phyloP scores from a whole-genome alignment of 2,329 filamentous ascomycete species.

The Magnaporthiopsis rhizophila region DNA sequence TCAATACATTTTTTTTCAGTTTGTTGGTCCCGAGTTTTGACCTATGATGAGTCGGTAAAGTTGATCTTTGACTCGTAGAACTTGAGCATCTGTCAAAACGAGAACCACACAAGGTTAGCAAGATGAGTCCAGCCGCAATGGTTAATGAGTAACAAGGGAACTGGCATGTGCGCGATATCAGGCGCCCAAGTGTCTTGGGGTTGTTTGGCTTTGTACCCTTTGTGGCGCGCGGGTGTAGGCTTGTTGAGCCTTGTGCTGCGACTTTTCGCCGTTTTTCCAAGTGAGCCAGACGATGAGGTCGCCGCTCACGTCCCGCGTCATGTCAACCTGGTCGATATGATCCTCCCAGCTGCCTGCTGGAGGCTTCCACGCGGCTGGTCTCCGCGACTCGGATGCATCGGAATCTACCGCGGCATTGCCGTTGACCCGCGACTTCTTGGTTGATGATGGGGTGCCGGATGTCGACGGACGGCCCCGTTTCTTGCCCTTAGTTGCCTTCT shows the following conservation, averaged over 20 bases:
- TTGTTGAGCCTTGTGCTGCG: conserved; percentile 56
- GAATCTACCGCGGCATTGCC: conserved; percentile 40
- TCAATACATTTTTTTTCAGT: neutral
- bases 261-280: conserved; percentile 68
- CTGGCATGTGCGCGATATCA: too few relatives aligned
- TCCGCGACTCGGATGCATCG: conserved; percentile 38
- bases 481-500: conserved; percentile 42
- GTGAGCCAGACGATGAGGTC: conserved; percentile 60
- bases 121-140: too few relatives aligned
- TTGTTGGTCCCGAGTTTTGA: neutral
- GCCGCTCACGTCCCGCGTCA: conserved; percentile 57
- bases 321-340: conserved; percentile 61
- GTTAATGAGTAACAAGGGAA: neutral
- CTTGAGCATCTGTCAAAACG: conserved; percentile 41
- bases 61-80: conserved; percentile 53
- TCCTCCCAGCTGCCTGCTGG: conserved; percentile 73
- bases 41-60: conserved; percentile 11
- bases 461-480: conserved; percentile 47
- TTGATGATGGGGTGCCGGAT: conserved; percentile 21
- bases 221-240: conserved; percentile 73
- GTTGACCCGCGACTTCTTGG: conserved; percentile 40
- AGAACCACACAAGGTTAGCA: conserved; percentile 11
- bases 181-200: neutral
- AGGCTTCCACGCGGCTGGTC: conserved; percentile 48
- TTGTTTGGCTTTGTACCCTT: conserved; percentile 41